Conservation (phyloP, 2,329 filamentous ascomycete species). For the Colletotrichum sp. region DNA sequence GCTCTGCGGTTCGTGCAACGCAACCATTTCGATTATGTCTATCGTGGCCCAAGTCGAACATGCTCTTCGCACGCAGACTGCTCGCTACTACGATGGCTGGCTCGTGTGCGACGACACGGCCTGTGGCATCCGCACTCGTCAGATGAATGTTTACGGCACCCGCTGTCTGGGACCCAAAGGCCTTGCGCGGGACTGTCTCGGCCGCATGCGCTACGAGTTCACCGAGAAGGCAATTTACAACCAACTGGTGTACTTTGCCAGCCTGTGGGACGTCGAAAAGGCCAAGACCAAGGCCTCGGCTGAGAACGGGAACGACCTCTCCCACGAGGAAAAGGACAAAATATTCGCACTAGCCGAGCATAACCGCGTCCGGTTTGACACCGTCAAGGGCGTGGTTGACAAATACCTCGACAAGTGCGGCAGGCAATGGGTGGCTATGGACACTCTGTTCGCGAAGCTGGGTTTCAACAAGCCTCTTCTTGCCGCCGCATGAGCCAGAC, state of each 20-base stretch:
- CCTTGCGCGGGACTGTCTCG: slow-evolving; percentile 82
- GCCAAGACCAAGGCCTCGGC: slow-evolving; percentile 57
- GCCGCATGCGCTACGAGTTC: slow-evolving; percentile 88
- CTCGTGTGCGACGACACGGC: slow-evolving; percentile 88
- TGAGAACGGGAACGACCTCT: slow-evolving; percentile 37
- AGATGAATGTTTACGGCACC: slow-evolving; percentile 91
- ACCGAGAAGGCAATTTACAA: slow-evolving; percentile 92
- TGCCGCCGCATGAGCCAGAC: not conserved
- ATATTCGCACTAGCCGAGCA: slow-evolving; percentile 77
- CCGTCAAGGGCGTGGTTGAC: slow-evolving; percentile 78
- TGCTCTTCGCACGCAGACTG: slow-evolving; percentile 78
- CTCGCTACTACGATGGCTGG: slow-evolving; percentile 91
- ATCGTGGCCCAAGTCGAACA: slow-evolving; percentile 87
- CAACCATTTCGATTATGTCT: slow-evolving; percentile 70
- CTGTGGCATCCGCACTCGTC: slow-evolving; percentile 85
- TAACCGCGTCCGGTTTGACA: slow-evolving; percentile 80
- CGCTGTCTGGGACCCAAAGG: slow-evolving; percentile 88
- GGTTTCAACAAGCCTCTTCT: slow-evolving; percentile 51
- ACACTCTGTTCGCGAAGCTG: slow-evolving; percentile 77
- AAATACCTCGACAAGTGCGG: slow-evolving; percentile 89
- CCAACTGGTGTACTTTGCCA: slow-evolving; percentile 86
- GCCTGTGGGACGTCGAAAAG: slow-evolving; percentile 89
- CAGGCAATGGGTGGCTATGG: slow-evolving; percentile 93
- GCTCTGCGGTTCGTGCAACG: slow-evolving; percentile 70
- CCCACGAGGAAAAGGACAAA: slow-evolving; percentile 62